A percentile compares a stretch with the other conserved stretches of the same genome.
phyloP scores from a whole-genome alignment of 345 rosid species.

The Ceriops decandra region DNA sequence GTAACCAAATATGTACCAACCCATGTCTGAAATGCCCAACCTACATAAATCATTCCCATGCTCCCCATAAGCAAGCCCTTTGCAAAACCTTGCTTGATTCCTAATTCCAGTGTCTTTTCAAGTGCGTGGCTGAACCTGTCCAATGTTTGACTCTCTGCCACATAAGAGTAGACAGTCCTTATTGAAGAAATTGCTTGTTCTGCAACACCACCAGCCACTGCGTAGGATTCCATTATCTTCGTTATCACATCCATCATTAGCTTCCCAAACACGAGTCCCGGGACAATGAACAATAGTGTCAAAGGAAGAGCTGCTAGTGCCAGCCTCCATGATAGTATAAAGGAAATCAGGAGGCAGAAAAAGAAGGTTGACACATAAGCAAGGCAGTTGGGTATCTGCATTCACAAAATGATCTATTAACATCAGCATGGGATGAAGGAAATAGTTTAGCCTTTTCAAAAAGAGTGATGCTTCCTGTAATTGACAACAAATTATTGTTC shows the following conservation, averaged over 20 bases:
- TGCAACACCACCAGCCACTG: conserved; percentile 58
- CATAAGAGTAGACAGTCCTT: conserved; percentile 56
- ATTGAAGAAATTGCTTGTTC: conserved; percentile 69
- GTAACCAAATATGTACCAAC: conserved; percentile 54
- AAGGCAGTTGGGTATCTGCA: conserved; percentile 58
- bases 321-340: conserved; percentile 56
- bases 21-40: conserved; percentile 73
- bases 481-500: neutral
- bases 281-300: conserved; percentile 48
- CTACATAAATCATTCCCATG: conserved; percentile 59
- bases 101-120: conserved; percentile 43
- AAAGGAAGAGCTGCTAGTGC: conserved; percentile 57
- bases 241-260: conserved; percentile 53
- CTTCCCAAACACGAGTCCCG: conserved; percentile 59
- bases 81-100: conserved; percentile 55
- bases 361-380: conserved; percentile 45
- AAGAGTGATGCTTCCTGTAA: too few relatives aligned
- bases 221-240: conserved; percentile 61
- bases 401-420: neutral
- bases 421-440: neutral
- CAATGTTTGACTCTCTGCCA: conserved; percentile 50
- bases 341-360: conserved; percentile 49
- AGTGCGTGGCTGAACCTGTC: conserved; percentile 46
- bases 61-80: conserved; percentile 71
- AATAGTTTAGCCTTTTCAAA: neutral